These are phyloP conservation scores for Pholiota conissans DNA, from an alignment of 768 basidiomycete species.

Conservation along the genomic window DNA sequence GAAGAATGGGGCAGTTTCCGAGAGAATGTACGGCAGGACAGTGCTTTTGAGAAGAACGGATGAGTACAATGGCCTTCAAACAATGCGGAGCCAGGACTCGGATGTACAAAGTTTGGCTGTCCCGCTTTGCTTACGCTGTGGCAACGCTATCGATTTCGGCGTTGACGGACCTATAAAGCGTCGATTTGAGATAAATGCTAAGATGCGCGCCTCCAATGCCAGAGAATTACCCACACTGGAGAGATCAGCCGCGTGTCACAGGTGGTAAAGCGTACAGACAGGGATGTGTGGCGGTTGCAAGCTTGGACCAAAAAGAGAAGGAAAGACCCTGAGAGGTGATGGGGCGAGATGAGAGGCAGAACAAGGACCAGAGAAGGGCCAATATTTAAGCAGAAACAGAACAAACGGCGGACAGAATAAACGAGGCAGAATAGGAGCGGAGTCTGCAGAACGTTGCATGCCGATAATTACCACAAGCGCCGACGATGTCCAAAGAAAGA, in stretches of 20 bases:
- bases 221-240: background rate
- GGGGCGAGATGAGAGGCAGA: too few relatives aligned
- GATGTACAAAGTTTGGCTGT: background rate
- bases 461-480: slow-evolving; percentile 14
- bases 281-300: background rate
- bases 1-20: background rate
- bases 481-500: background rate
- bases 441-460: slow-evolving; percentile 19
- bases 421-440: slow-evolving; percentile 13
- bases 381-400: background rate
- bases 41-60: background rate
- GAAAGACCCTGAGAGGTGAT: background rate
- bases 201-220: background rate
- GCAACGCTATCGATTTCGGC: background rate
- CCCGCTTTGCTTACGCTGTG: background rate
- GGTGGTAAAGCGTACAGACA: background rate
- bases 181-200: background rate
- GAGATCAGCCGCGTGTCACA: background rate
- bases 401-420: slow-evolving; percentile 17
- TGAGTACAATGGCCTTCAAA: slow-evolving; percentile 1
- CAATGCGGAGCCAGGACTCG: background rate
- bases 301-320: background rate
- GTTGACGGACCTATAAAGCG: background rate
- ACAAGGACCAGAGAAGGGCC: background rate
- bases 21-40: background rate